Evolutionary conservation across 345 rosid species (phyloP), one percentile per base, ranked within the genome.

Genomic region (Gossypium australe): DNA sequence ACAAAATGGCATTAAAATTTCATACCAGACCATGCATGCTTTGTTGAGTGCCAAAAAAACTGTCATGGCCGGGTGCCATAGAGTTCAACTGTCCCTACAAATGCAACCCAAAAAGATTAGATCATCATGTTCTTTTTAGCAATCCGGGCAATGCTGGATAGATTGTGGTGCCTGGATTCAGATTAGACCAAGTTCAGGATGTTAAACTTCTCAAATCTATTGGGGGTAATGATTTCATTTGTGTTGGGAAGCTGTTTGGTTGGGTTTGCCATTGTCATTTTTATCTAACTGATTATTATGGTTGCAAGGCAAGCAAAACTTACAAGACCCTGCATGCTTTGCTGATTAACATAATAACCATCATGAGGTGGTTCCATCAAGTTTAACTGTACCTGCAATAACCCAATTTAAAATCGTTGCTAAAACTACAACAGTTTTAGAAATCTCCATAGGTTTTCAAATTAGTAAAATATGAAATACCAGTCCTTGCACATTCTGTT

Each of bases 281-380:
- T 27, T 52, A 17, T 52, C 55, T 11, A 1, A 72, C 34, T 41
- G n/a, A 20, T 41, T 44, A 59, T 24, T 58, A n/a, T 51, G 8
- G 34, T 38, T 14, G 7, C 1, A 25, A 47, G 13, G 16, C 69
- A 29, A 44, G 51, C 45, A 38, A 17, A 77, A 84, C 85, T 53
- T 79, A 88, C 92, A 84, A 83, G 79, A 69, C 86, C 80, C 72
- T 85, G 88, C 58, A 88, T 82, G 78, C 80, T 82, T 74, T 77
- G 82, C 72, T 86, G 92, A 72, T 83, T 82, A 58, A 86, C 89
- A 82, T 80, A 86, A 84, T 83, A 88, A 71, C 82, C 89, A 71
- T 88, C 92, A 51, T 86, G 89, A 77, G 92, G 89, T 41, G 89
- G 92, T 80, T 88, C 92, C 92, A 88, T 86, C 76, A 86, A 80